phyloP scores from a whole-genome alignment of 2,329 filamentous ascomycete genomes.

The Penicillium sp. region DNA sequence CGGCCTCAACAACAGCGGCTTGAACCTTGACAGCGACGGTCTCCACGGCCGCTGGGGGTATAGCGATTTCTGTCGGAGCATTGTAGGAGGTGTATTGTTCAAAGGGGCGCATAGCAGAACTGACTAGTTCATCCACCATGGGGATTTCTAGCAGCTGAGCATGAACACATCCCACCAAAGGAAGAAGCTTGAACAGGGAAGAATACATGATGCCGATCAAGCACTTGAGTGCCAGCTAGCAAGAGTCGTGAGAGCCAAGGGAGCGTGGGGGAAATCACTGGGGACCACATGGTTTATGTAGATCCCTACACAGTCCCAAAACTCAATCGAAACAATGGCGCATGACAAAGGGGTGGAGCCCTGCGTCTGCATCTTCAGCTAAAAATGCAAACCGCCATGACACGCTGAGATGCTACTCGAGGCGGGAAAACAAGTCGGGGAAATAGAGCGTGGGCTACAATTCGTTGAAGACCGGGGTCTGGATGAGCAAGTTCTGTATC shows the following conservation, averaged over 20 bases:
- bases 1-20: background rate
- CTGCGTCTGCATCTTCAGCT: slow-evolving; percentile 1
- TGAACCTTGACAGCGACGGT: background rate
- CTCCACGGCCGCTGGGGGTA: background rate
- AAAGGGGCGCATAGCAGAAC: slow-evolving; percentile 16
- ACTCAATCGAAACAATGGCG: slow-evolving; percentile 8
- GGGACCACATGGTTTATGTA: slow-evolving; percentile 16
- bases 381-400: slow-evolving; percentile 3
- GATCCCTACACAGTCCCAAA: background rate
- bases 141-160: slow-evolving; percentile 21
- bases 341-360: slow-evolving; percentile 13
- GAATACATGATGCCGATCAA: slow-evolving; percentile 19
- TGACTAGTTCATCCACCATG: slow-evolving; percentile 19
- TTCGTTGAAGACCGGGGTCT: slow-evolving; percentile 13
- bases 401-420: slow-evolving; percentile 22
- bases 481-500: slow-evolving; percentile 5
- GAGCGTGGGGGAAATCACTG: background rate
- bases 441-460: slow-evolving; percentile 2
- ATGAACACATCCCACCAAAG: slow-evolving; percentile 22
- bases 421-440: slow-evolving; percentile 16
- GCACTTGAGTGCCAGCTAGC: background rate
- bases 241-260: background rate
- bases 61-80: slow-evolving; percentile 11
- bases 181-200: slow-evolving; percentile 11
- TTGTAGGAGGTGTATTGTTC: slow-evolving; percentile 19